Evolutionary conservation across 2,329 filamentous ascomycete species (phyloP).

Genomic region (Monosporascus cannonballus): DNA sequence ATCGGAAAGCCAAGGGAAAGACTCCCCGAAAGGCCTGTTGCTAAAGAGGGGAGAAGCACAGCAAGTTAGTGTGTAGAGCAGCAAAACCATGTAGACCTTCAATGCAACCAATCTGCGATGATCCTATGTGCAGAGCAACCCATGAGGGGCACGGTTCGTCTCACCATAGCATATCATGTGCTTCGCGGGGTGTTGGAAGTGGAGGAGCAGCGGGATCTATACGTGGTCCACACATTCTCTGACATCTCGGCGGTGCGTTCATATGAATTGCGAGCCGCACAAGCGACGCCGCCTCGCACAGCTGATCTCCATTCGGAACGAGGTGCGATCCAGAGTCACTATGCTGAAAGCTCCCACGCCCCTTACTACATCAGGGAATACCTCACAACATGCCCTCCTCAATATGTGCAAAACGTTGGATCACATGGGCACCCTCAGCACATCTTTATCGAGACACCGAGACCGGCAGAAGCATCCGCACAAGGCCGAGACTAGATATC

Average conservation of each 20-base stretch:
- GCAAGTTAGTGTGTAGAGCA: background rate
- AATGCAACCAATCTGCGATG: conserved; percentile 16
- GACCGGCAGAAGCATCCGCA: too few relatives aligned
- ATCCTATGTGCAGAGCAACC: conserved; percentile 23
- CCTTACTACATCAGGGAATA: conserved; percentile 30
- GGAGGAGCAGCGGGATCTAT: too few relatives aligned
- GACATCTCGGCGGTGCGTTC: too few relatives aligned
- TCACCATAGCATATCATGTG: conserved; percentile 29
- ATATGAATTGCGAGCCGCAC: too few relatives aligned
- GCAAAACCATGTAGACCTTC: background rate
- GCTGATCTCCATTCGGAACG: too few relatives aligned
- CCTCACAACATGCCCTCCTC: conserved; percentile 13
- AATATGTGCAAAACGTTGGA: conserved; percentile 9
- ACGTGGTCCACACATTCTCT: too few relatives aligned
- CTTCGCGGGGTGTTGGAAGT: conserved; percentile 5
- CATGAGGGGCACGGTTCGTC: conserved; percentile 22
- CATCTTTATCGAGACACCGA: too few relatives aligned
- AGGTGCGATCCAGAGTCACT: conserved; percentile 12
- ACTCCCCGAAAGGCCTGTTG: background rate
- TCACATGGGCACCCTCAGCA: background rate
- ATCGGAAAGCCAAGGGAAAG: conserved; percentile 8
- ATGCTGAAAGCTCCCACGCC: conserved; percentile 28
- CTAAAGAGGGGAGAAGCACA: background rate
- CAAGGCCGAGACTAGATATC: too few relatives aligned
- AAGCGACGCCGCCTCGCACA: too few relatives aligned